Base-by-base conservation (phyloP, 202 grass and related monocot genomes). In the Saccharum hybrid region DNA sequence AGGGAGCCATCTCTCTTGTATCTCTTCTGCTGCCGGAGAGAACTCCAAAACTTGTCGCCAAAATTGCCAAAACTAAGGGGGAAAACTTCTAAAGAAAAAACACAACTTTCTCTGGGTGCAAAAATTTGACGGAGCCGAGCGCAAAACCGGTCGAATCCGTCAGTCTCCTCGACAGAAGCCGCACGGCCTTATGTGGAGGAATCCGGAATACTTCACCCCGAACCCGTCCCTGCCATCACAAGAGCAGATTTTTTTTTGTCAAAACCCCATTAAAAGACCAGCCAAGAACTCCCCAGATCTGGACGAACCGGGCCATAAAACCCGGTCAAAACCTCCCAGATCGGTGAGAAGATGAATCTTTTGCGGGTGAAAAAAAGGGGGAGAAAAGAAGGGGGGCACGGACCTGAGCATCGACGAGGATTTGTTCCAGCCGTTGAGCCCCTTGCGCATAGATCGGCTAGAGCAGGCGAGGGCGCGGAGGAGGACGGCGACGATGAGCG, bases 121-220 rank as follows among this genome's bases (percentile, higher is more conserved):
- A 88, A 88, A 92, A 92, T 90, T 82, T 7, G 83, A 86, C 83
- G 83, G 63, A 82, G 66, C 15, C 54, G 63, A 76, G 31, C 41
- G 46, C 63, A 31, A 31, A 86, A 86, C 87, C 51, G 59, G 78
- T 72, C 66, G 51, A 71, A 85, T 92, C 81, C 86, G 94, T 87
- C 67, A 94, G 63, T 84, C 82, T 82, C 86, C 89, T 87, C 85
- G 78, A 89, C 81, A 94, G 86, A 91, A 89, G 21, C 68, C 23
- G 76, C 85, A 94, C 70, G 84, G 77, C 78, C 84, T 83, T 97
- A 97, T 97, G 88, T 97, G 90, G 77, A 94, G 94, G 87, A 94
- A 97, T 63, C 94, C 94, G 59, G 92, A 93, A 87, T 97, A 94
- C 81, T 97, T 97, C 19, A 94, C 92, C 84, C 92, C 94, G 90